Evolutionary conservation across 73 alveolate genomes (phyloP).

Genomic region (Stentor roeselii): DNA sequence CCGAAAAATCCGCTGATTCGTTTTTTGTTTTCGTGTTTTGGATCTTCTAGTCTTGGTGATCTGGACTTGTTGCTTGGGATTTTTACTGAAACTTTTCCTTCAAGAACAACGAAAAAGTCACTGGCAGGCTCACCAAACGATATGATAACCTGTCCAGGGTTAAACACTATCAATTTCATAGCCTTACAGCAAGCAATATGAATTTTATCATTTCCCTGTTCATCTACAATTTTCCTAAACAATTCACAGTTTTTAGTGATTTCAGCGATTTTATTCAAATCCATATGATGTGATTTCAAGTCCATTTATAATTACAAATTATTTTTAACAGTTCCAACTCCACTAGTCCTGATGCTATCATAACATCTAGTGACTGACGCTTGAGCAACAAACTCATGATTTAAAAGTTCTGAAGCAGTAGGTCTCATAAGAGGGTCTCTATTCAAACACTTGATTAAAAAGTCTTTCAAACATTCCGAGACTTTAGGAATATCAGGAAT

Average conservation of each 20-base stretch:
- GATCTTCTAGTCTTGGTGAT: too few relatives aligned
- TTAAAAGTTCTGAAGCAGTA: slow-evolving; percentile 16
- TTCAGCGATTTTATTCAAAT: neutral
- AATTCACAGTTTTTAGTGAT: neutral
- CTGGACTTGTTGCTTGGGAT: neutral
- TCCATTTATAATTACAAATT: too few relatives aligned
- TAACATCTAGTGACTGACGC: too few relatives aligned
- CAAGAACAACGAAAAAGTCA: neutral
- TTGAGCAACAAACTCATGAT: slow-evolving; percentile 27
- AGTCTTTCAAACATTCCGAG: neutral
- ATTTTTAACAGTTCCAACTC: too few relatives aligned
- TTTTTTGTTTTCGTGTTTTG: too few relatives aligned
- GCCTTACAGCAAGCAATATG: neutral
- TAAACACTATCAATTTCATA: neutral
- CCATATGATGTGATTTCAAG: too few relatives aligned
- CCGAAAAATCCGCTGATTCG: too few relatives aligned
- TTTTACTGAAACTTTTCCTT: neutral
- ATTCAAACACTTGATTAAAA: neutral
- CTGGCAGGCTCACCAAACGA: neutral
- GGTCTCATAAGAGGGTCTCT: slow-evolving; percentile 26
- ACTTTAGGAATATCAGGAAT: neutral
- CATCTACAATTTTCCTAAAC: neutral
- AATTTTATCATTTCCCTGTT: neutral
- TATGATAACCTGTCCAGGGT: neutral
- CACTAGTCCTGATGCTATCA: too few relatives aligned